Evolutionary conservation across 2,329 filamentous ascomycete species (phyloP).

Genomic region (Pestalotiopsis sp.): DNA sequence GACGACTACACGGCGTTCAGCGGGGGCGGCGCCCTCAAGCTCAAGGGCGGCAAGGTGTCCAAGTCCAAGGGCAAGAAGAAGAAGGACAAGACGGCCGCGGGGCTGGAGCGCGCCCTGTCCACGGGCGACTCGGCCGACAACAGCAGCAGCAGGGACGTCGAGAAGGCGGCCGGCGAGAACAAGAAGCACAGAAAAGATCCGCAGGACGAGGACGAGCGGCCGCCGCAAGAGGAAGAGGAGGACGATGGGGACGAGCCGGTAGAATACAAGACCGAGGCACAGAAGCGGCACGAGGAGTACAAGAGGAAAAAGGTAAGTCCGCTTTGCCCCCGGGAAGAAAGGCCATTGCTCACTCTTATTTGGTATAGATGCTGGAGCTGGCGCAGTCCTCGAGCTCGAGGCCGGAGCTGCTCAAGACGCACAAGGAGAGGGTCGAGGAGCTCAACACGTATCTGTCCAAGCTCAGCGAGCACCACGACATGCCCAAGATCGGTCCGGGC

Average conservation of each 20-base stretch:
- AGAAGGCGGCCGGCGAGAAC: constrained; percentile 16
- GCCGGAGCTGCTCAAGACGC: constrained; percentile 88
- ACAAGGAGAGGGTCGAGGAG: constrained; percentile 95
- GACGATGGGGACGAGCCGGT: constrained; percentile 30
- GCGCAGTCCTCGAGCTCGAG: constrained; percentile 59
- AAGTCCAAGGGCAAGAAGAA: constrained; percentile 68
- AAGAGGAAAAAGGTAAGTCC: constrained; percentile 73
- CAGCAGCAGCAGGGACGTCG: constrained; percentile 36
- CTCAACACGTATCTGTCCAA: constrained; percentile 91
- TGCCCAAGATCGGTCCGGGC: constrained; percentile 71
- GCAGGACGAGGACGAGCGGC: constrained; percentile 17
- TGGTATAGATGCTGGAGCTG: constrained; percentile 75
- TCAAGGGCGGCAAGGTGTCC: constrained; percentile 74
- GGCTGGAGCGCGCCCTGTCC: constrained; percentile 50
- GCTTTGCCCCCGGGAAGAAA: background rate
- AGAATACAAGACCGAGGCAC: constrained; percentile 76
- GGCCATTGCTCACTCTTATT: background rate
- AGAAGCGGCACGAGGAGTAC: constrained; percentile 78
- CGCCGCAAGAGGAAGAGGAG: constrained; percentile 32
- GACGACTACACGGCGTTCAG: constrained; percentile 72
- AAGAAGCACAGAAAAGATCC: constrained; percentile 25
- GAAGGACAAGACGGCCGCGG: constrained; percentile 44
- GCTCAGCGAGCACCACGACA: constrained; percentile 96
- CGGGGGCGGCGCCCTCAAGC: constrained; percentile 75
- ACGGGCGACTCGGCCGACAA: constrained; percentile 35